Evolutionary conservation across 345 rosid species (phyloP), one percentile per base, ranked within the genome.

Genomic region (Gossypium stocksii): DNA sequence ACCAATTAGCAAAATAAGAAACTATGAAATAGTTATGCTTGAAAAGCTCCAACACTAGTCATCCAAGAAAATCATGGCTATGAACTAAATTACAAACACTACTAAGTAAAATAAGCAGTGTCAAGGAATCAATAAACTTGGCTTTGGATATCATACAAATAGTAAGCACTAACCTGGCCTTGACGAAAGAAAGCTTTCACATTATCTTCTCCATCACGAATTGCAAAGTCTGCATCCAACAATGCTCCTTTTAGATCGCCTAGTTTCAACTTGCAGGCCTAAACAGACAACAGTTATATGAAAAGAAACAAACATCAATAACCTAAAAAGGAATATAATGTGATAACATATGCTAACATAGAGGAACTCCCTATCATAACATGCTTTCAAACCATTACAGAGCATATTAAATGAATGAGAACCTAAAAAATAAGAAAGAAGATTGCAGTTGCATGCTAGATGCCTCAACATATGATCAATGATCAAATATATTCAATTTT

Each of bases 101-200:
- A 64, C 16, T 29, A 44, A 5, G 29, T 3, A 20, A 66, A 66
- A 46, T 22, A 38, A 51, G 41, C 74, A 63, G 20, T 7, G 27
- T 4, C 56, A 64, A 41, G 56, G 52, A 52, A 63, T 29, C 34
- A 48, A 56, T 17, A 45, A 71, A 57, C 41, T 45, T 12, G 56
- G 38, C 54, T 22, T 66, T 44, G 17, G 6, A 65, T 65, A 22
- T 6, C n/a, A 25, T 6, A 5, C n/a, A 38, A 19, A 66, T 15
- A 38, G 44, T 9, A 56, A 66, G 19, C 56, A 52, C 83, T 70
- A 71, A 86, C 96, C 96, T 90, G 91, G 59, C 96, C 93, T 80
- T 85, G 91, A 19, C 90, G 89, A 72, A 86, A 88, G 46, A 83
- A 82, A 72, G 96, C 96, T 82, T 90, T 89, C 56, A 75, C 90